Evolutionary conservation across 208 protist species (phyloP), one percentile per base, ranked within the genome.

Genomic region (Histomonas meleagridis): DNA sequence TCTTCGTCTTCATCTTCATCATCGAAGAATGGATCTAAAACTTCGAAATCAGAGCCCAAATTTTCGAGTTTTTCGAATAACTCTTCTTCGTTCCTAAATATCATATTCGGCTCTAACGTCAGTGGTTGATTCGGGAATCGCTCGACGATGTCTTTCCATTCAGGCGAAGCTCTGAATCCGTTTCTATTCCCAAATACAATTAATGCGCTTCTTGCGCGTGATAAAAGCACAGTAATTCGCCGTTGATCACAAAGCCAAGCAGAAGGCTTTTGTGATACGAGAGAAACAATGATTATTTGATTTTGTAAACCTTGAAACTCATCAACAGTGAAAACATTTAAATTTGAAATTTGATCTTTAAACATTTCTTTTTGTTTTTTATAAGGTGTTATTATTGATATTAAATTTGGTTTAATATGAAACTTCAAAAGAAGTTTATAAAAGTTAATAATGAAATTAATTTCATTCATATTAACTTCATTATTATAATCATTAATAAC

Each of bases 1-100:
- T 70, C 62, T 70, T 70, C 62, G 28, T 70, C 62, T 70, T 70
- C 62, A 28, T 70, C 62, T 70, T 70, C 62, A 28, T 70, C n/a
- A n/a, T n/a, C n/a, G n/a, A n/a, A n/a, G n/a, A n/a, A n/a, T n/a
- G n/a, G n/a, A n/a, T n/a, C n/a, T n/a, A n/a, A n/a, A n/a, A n/a
- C n/a, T n/a, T n/a, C n/a, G n/a, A n/a, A n/a, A n/a, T n/a, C n/a
- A n/a, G n/a, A n/a, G n/a, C n/a, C n/a, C n/a, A n/a, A n/a, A n/a
- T n/a, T n/a, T n/a, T n/a, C n/a, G n/a, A n/a, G n/a, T n/a, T n/a
- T n/a, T n/a, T n/a, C n/a, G n/a, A n/a, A n/a, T n/a, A n/a, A n/a
- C n/a, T n/a, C n/a, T n/a, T n/a, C n/a, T n/a, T n/a, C n/a, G n/a
- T n/a, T n/a, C n/a, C n/a, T n/a, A n/a, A n/a, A n/a, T n/a, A n/a